A percentile compares a stretch with the other conserved stretches of the same genome.
phyloP scores from a whole-genome alignment of 2,329 filamentous ascomycete species.

The Colletotrichum salicis region DNA sequence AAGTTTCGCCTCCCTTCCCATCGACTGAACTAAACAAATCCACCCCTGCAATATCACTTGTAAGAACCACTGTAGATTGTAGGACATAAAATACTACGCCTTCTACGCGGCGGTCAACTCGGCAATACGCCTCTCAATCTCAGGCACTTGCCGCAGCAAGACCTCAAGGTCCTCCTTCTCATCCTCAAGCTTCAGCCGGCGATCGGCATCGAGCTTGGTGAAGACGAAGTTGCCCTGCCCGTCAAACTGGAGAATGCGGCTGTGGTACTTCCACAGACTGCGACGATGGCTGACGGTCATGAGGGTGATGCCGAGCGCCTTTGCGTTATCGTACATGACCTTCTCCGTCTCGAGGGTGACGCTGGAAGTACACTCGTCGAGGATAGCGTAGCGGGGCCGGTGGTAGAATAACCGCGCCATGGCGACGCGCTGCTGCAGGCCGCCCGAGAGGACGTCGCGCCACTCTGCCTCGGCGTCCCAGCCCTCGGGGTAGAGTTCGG shows the following conservation, averaged over 20 bases:
- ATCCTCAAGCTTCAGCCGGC: conserved; percentile 86
- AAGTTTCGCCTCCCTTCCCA: background rate
- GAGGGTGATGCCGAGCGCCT: conserved; percentile 88
- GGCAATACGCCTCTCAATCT: conserved; percentile 84
- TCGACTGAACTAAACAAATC: background rate
- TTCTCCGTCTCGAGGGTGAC: conserved; percentile 96
- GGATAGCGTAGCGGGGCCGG: conserved; percentile 88
- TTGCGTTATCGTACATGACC: conserved; percentile 97
- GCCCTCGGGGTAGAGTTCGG: conserved; percentile 78
- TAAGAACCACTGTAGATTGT: background rate
- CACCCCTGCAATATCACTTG: background rate
- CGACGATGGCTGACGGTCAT: conserved; percentile 96
- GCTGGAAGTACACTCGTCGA: conserved; percentile 95
- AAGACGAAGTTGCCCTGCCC: conserved; percentile 94
- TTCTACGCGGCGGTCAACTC: conserved; percentile 71
- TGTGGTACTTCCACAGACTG: conserved; percentile 97
- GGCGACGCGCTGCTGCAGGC: conserved; percentile 93
- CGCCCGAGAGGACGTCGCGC: conserved; percentile 92
- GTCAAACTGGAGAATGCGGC: conserved; percentile 94
- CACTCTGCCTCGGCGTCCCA: conserved; percentile 98
- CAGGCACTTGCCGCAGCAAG: conserved; percentile 84
- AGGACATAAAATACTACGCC: background rate
- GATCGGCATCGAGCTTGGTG: conserved; percentile 88
- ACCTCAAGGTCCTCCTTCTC: conserved; percentile 95
- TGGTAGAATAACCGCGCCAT: conserved; percentile 98